Conservation (phyloP, 2,329 filamentous ascomycete species). For the Monosporascus sp. region DNA sequence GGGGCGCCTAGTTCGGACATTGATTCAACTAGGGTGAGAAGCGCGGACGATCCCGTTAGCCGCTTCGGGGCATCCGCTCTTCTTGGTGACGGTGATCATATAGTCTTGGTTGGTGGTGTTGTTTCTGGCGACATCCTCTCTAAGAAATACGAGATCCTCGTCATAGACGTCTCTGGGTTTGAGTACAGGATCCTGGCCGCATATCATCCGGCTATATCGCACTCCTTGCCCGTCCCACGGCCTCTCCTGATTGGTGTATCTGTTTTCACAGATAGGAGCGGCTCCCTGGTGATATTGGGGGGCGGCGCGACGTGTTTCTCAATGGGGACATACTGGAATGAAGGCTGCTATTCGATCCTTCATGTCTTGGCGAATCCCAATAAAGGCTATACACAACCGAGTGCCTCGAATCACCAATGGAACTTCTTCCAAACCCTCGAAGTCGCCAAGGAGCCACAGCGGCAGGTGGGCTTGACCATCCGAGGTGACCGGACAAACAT, state of each 20-base stretch:
- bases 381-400: not conserved
- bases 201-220: slow-evolving; percentile 1
- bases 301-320: slow-evolving; percentile 88
- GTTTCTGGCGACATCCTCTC: slow-evolving; percentile 35
- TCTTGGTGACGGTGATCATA: slow-evolving; percentile 16
- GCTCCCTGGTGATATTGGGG: slow-evolving; percentile 59
- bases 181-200: slow-evolving; percentile 20
- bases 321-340: slow-evolving; percentile 83
- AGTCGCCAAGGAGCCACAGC: slow-evolving; percentile 9
- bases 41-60: slow-evolving; percentile 14
- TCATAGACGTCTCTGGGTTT: slow-evolving; percentile 30
- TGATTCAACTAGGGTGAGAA: slow-evolving; percentile 2
- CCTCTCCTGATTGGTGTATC: slow-evolving; percentile 71
- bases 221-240: slow-evolving; percentile 23
- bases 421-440: slow-evolving; percentile 14
- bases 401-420: slow-evolving; percentile 4
- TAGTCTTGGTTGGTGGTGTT: slow-evolving; percentile 41
- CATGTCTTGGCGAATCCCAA: not conserved
- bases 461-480: not conserved
- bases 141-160: slow-evolving; percentile 46
- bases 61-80: slow-evolving; percentile 40
- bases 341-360: slow-evolving; percentile 32
- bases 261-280: slow-evolving; percentile 38
- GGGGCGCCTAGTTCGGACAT: slow-evolving; percentile 6
- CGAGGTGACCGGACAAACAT: slow-evolving; percentile 26